These are phyloP conservation scores for Vickermania ingenoplastis DNA, from an alignment of 208 protist species.

Conservation along the genomic window DNA sequence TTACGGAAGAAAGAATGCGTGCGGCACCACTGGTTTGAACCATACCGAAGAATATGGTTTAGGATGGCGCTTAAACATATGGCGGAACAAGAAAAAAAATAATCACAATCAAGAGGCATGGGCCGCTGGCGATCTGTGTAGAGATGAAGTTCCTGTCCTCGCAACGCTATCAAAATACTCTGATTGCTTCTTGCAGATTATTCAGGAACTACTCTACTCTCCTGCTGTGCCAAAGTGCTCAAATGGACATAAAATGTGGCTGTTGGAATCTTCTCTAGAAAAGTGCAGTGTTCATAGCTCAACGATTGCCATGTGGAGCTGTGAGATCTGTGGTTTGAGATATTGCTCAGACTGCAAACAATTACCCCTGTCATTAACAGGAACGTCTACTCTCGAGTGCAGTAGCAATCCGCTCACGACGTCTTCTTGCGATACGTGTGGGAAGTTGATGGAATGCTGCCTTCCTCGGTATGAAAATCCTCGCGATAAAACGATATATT, in stretches of 20 bases:
- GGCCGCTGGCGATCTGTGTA: slow-evolving; percentile 1
- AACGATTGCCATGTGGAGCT: slow-evolving; percentile 68
- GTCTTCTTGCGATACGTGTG: slow-evolving; percentile 21
- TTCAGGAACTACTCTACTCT: slow-evolving; percentile 37
- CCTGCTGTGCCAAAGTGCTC: slow-evolving; percentile 56
- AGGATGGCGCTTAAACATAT: background rate
- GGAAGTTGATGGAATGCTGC: slow-evolving; percentile 18
- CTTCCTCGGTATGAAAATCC: slow-evolving; percentile 8
- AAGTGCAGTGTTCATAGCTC: slow-evolving; percentile 42
- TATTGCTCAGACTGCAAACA: slow-evolving; percentile 65
- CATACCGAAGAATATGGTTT: background rate
- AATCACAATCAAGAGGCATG: slow-evolving; percentile 22
- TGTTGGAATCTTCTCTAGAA: slow-evolving; percentile 39
- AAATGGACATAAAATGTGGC: slow-evolving; percentile 49
- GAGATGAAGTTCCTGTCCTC: slow-evolving; percentile 62
- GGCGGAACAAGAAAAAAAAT: slow-evolving; percentile 16
- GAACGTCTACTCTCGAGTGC: slow-evolving; percentile 8
- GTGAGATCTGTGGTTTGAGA: slow-evolving; percentile 55
- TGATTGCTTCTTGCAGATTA: slow-evolving; percentile 31
- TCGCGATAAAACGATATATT: slow-evolving; percentile 10
- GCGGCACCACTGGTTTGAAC: too few species aligned
- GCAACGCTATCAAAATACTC: slow-evolving; percentile 29
- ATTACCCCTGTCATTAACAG: slow-evolving; percentile 24
- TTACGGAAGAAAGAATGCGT: slow-evolving; percentile 7
- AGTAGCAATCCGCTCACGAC: slow-evolving; percentile 5